phyloP scores from a whole-genome alignment of 345 rosid genomes.

The Heritiera fomes region DNA sequence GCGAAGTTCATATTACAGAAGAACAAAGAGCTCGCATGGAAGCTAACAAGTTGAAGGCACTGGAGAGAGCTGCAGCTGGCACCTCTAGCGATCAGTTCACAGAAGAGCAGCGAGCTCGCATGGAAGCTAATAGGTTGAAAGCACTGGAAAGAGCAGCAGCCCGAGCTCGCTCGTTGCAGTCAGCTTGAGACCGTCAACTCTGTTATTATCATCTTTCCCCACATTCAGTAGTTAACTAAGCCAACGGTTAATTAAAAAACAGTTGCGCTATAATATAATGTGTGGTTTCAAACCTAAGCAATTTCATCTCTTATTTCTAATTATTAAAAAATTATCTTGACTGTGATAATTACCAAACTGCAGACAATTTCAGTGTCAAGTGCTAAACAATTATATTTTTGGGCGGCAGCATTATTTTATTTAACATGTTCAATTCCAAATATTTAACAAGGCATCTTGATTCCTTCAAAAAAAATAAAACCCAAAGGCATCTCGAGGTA shows the following conservation, averaged over 20 bases:
- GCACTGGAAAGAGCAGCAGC: slow-evolving; percentile 81
- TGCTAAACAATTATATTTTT: too few relatives aligned
- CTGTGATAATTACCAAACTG: neutral
- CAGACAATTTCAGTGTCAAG: neutral
- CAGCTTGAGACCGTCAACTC: slow-evolving; percentile 12
- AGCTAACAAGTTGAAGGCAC: slow-evolving; percentile 73
- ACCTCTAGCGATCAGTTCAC: slow-evolving; percentile 40
- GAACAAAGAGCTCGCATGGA: slow-evolving; percentile 80
- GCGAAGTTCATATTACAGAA: slow-evolving; percentile 49
- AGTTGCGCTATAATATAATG: too few relatives aligned
- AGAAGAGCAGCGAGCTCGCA: slow-evolving; percentile 79
- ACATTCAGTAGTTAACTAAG: too few relatives aligned
- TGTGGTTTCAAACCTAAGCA: too few relatives aligned
- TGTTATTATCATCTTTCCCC: neutral
- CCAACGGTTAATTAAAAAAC: too few relatives aligned
- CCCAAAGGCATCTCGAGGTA: too few relatives aligned
- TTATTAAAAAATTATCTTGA: too few relatives aligned
- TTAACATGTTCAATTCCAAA: too few relatives aligned
- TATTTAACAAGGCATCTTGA: too few relatives aligned
- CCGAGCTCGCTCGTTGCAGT: slow-evolving; percentile 31
- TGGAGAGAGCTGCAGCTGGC: slow-evolving; percentile 57
- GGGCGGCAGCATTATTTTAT: too few relatives aligned
- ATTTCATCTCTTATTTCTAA: too few relatives aligned
- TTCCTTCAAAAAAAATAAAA: too few relatives aligned
- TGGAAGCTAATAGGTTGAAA: slow-evolving; percentile 81